Evolutionary conservation across 140 eudicot species (phyloP).

Genomic region (Bidens hawaiensis): DNA sequence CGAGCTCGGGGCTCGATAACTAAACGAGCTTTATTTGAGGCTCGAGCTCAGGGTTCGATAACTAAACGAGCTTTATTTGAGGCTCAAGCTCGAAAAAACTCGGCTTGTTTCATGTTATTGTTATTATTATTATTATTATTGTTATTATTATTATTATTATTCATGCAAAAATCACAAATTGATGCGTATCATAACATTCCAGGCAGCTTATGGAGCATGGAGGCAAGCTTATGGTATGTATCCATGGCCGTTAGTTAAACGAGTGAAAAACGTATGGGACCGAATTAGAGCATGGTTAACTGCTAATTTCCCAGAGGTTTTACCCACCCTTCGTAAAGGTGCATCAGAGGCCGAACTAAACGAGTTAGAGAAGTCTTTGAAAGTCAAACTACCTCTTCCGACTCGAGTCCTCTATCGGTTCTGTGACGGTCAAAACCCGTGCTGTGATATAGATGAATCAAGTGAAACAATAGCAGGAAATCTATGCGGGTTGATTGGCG

Average conservation of each 20-base stretch:
- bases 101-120: too few species aligned
- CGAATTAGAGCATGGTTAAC: slow-evolving; percentile 55
- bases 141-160: too few species aligned
- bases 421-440: slow-evolving; percentile 71
- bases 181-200: too few species aligned
- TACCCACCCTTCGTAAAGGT: slow-evolving; percentile 65
- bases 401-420: slow-evolving; percentile 75
- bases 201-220: slow-evolving; percentile 84
- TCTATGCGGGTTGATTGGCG: slow-evolving; percentile 76
- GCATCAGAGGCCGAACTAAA: slow-evolving; percentile 66
- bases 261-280: slow-evolving; percentile 63
- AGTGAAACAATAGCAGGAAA: slow-evolving; percentile 16
- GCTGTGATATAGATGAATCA: slow-evolving; percentile 11
- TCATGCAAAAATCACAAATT: too few species aligned
- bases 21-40: too few species aligned
- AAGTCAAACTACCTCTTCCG: slow-evolving; percentile 69
- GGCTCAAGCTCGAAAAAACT: too few species aligned
- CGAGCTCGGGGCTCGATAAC: too few species aligned
- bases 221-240: slow-evolving; percentile 62
- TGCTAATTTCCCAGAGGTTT: slow-evolving; percentile 56
- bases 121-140: too few species aligned
- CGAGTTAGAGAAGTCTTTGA: slow-evolving; percentile 45
- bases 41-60: too few species aligned
- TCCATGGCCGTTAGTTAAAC: slow-evolving; percentile 73
- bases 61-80: too few species aligned